Percentiles rank a stretch among this genome's conserved stretches.
Evolutionary conservation across 768 basidiomycete species (phyloP).

Genomic region (Lentinus brumalis): DNA sequence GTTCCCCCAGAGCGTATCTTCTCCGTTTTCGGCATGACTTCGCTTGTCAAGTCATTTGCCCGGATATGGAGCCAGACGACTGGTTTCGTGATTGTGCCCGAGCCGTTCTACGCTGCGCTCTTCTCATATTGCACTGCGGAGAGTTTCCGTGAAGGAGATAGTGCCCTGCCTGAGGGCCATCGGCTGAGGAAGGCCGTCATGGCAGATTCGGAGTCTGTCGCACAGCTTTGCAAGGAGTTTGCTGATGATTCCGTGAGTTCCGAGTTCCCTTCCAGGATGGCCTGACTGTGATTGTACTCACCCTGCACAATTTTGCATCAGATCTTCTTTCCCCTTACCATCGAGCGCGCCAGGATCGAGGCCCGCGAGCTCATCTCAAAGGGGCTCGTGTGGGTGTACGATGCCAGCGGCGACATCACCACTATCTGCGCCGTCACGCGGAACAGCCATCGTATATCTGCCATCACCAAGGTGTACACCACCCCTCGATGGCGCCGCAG

Average conservation of each 20-base stretch:
- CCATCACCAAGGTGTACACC: slow-evolving; percentile 63
- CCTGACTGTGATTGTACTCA: slow-evolving; percentile 5
- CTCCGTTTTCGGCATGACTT: slow-evolving; percentile 49
- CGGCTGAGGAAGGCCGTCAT: slow-evolving; percentile 39
- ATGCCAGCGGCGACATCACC: slow-evolving; percentile 42
- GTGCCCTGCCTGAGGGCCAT: slow-evolving; percentile 36
- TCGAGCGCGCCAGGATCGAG: slow-evolving; percentile 43
- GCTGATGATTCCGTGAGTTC: slow-evolving; percentile 51
- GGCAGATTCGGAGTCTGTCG: slow-evolving; percentile 43
- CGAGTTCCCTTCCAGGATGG: not conserved
- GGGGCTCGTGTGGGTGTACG: slow-evolving; percentile 56
- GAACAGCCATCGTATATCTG: slow-evolving; percentile 48
- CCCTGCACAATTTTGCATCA: slow-evolving; percentile 24
- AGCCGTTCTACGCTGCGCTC: slow-evolving; percentile 54
- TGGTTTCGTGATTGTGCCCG: slow-evolving; percentile 37
- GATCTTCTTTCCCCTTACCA: slow-evolving; percentile 47
- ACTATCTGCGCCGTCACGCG: slow-evolving; percentile 61
- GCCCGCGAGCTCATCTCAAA: slow-evolving; percentile 49
- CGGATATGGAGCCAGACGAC: slow-evolving; percentile 46
- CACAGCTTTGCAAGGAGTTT: slow-evolving; percentile 51
- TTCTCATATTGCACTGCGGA: slow-evolving; percentile 46
- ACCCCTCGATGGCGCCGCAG: slow-evolving; percentile 44
- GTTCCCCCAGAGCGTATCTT: slow-evolving; percentile 49
- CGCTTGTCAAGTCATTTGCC: slow-evolving; percentile 45
- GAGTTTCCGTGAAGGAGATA: slow-evolving; percentile 35